These are phyloP conservation scores for Fulvia fulva DNA, from an alignment of 2,329 filamentous ascomycete species.

Conservation along the genomic window DNA sequence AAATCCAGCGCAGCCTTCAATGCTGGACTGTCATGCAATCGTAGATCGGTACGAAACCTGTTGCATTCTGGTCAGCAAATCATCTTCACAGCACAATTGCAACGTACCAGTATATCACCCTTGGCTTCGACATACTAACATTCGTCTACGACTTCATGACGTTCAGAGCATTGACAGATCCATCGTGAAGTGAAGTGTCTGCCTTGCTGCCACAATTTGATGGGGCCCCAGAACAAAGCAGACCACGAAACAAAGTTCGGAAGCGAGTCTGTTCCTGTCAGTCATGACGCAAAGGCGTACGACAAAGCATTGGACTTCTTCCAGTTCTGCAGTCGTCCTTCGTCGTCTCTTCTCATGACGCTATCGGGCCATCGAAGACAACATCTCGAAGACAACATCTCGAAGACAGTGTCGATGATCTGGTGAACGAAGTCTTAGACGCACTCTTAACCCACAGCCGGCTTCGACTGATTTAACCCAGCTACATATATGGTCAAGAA, in stretches of 20 bases:
- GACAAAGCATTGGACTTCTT: background rate
- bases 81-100: background rate
- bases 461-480: background rate
- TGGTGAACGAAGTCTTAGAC: too few species aligned
- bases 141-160: background rate
- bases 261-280: conserved; percentile 9
- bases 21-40: conserved; percentile 72
- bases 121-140: conserved; percentile 37
- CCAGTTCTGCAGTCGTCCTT: background rate
- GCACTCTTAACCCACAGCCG: too few species aligned
- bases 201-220: background rate
- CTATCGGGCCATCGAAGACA: background rate
- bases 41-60: conserved; percentile 67
- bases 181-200: background rate
- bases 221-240: background rate
- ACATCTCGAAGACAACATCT: too few species aligned
- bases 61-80: background rate
- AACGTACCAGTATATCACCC: conserved; percentile 64
- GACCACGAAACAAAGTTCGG: background rate
- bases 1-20: conserved; percentile 68
- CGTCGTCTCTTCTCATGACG: background rate
- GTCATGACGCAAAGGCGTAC: conserved; percentile 8
- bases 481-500: background rate
- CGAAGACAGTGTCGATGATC: too few species aligned
- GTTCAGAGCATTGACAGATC: background rate